Evolutionary conservation across 1,284 basidiomycete species (phyloP), one percentile per base, ranked within the genome.

Genomic region (Cutaneotrichosporon sp.): DNA sequence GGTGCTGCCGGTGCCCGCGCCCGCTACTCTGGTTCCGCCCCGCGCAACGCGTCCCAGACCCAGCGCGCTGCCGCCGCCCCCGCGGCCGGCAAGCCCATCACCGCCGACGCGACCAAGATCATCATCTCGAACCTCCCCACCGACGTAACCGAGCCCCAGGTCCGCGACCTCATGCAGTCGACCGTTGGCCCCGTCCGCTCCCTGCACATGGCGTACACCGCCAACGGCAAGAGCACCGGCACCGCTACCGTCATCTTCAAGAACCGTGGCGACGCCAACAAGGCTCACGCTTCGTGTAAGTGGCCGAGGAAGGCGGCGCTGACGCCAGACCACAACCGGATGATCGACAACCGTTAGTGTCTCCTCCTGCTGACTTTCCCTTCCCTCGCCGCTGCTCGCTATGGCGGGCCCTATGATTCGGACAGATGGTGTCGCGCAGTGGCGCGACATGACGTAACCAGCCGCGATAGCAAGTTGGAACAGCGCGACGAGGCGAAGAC

Each of bases 261-360:
- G 74, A 87, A 87, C 72, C 88, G 88, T 72, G 93, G 93, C 60
- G 93, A 97, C 73, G 95, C 90, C 62, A 88, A 87, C 78, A 92
- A 90, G 83, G 95, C 95, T 6, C 95, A 89, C 82, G 84, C 89
- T 69, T 87, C 92, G 72, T 99, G 79, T 81, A 60, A 65, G 78
- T 74, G 1, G n/a, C 1, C 49, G 6, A 54, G 16, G 7, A 11
- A 3, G 6, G 31, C 24, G 38, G 51, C 13, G 31, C 51, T 38
- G 20, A 53, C 14, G 29, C 11, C 13, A 80, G 79, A 98, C 86
- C 93, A 99, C 86, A 93, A 94, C 83, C 89, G 95, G 79, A 89
- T 99, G 83, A 95, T 99, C 86, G 95, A 99, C 88, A 92, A 94
- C 84, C 97, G 95, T 98, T 90, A 94, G 95, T 97, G 88, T 63